Conservation (phyloP, 2,329 filamentous ascomycete species). For the Colletotrichum cereale region DNA sequence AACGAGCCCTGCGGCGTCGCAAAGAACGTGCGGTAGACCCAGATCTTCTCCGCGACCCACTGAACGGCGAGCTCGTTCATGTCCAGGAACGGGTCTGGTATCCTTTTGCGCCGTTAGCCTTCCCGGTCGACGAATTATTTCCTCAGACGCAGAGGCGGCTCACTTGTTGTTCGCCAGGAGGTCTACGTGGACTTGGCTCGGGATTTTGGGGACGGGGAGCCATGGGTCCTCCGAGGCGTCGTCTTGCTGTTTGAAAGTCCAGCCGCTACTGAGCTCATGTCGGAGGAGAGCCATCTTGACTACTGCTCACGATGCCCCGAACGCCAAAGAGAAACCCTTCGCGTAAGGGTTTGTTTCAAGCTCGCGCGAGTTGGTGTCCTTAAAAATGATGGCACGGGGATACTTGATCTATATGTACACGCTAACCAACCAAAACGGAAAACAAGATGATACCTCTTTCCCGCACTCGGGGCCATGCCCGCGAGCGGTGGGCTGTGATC, state of each 20-base stretch:
- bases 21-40: conserved; percentile 66
- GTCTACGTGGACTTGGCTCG: conserved; percentile 54
- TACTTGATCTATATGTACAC: not conserved
- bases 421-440: not conserved
- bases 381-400: no score
- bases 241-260: conserved; percentile 46
- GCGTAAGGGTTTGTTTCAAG: not conserved
- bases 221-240: conserved; percentile 46
- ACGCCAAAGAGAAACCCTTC: no score
- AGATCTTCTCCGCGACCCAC: conserved; percentile 73
- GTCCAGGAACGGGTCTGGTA: conserved; percentile 69
- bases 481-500: not conserved
- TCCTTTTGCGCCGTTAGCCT: conserved; percentile 48
- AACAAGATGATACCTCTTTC: conserved; percentile 3
- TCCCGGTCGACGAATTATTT: not conserved
- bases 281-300: conserved; percentile 3
- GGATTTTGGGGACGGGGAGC: conserved; percentile 51
- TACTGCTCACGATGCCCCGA: not conserved
- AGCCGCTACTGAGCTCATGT: conserved; percentile 43
- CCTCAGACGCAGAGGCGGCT: not conserved
- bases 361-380: not conserved
- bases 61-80: conserved; percentile 70
- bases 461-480: conserved; percentile 5
- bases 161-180: conserved; percentile 53
- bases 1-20: conserved; percentile 37